Percentiles rank a stretch among this genome's conserved stretches.
Evolutionary conservation across 2,329 filamentous ascomycete species (phyloP).

Genomic region (Lachnellula hyalina): DNA sequence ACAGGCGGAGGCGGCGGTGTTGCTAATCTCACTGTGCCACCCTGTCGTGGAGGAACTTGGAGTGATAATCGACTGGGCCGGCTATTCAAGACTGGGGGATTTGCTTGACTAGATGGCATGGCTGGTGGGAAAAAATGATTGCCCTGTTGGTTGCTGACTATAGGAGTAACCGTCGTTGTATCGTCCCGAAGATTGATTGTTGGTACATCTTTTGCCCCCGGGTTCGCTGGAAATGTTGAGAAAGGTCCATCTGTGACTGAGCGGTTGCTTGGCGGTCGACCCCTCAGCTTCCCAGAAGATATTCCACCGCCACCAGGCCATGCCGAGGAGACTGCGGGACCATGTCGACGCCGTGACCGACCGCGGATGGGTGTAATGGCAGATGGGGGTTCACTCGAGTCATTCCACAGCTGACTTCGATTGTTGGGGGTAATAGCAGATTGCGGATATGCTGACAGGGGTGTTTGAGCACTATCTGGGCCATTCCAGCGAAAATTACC

Average conservation of each 20-base stretch:
- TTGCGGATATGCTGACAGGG: conserved; percentile 66
- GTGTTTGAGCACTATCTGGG: conserved; percentile 51
- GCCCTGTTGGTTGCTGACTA: conserved; percentile 37
- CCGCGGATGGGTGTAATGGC: conserved; percentile 63
- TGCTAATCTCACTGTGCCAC: conserved; percentile 56
- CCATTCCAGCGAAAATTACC: conserved; percentile 34
- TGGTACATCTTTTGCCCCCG: conserved; percentile 42
- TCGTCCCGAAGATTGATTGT: conserved; percentile 40
- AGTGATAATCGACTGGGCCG: conserved; percentile 51
- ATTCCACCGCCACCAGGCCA: conserved; percentile 67
- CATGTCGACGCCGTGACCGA: conserved; percentile 60
- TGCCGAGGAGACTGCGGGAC: conserved; percentile 83
- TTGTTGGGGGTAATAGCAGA: conserved; percentile 69
- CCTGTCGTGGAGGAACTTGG: conserved; percentile 57
- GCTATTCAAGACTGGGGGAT: conserved; percentile 13
- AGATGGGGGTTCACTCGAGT: conserved; percentile 61
- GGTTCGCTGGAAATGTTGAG: conserved; percentile 62
- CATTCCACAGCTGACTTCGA: conserved; percentile 35
- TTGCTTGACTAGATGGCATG: conserved; percentile 20
- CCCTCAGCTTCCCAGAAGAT: conserved; percentile 65
- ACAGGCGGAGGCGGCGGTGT: conserved; percentile 43
- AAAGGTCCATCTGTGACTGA: conserved; percentile 62
- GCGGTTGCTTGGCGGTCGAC: conserved; percentile 71
- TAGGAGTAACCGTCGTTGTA: conserved; percentile 37
- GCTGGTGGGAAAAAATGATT: conserved; percentile 30